Conservation (phyloP, 2,329 filamentous ascomycete species). For the Calonectria henricotiae region DNA sequence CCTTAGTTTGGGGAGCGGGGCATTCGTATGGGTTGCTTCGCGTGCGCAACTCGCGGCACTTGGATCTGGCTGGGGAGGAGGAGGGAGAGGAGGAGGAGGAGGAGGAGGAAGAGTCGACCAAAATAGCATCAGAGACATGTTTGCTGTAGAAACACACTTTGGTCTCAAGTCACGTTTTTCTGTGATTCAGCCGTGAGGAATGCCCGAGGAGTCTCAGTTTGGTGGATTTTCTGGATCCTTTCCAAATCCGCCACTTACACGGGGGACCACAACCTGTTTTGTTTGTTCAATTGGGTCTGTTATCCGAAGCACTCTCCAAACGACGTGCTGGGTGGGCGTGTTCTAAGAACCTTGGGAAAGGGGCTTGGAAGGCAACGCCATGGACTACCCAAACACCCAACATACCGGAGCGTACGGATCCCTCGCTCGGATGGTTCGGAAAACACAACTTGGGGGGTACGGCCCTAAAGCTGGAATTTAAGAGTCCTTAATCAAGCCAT, state of each 20-base stretch:
- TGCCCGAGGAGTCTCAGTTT: conserved; percentile 2
- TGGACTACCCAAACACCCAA: not conserved
- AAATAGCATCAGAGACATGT: conserved; percentile 23
- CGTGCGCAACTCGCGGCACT: conserved; percentile 2
- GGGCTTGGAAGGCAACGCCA: too few species aligned
- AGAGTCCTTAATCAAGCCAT: not conserved
- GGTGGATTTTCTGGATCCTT: not conserved
- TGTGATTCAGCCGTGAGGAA: not conserved
- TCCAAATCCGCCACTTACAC: conserved; percentile 10
- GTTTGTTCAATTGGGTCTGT: not conserved
- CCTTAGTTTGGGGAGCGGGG: not conserved
- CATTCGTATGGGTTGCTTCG: not conserved
- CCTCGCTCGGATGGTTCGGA: not conserved
- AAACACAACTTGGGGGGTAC: not conserved
- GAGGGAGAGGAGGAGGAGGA: not conserved
- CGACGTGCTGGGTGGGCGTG: not conserved
- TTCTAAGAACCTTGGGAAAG: not conserved
- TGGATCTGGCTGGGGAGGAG: not conserved
- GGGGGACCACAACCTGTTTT: not conserved
- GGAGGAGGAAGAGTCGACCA: not conserved
- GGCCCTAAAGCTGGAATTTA: not conserved
- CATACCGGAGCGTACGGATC: not conserved
- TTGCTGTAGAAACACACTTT: conserved; percentile 15
- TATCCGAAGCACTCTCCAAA: not conserved
- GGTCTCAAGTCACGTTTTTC: conserved; percentile 12